Conservation (phyloP, 2,329 filamentous ascomycete genomes). For the Cladosporium sp. region DNA sequence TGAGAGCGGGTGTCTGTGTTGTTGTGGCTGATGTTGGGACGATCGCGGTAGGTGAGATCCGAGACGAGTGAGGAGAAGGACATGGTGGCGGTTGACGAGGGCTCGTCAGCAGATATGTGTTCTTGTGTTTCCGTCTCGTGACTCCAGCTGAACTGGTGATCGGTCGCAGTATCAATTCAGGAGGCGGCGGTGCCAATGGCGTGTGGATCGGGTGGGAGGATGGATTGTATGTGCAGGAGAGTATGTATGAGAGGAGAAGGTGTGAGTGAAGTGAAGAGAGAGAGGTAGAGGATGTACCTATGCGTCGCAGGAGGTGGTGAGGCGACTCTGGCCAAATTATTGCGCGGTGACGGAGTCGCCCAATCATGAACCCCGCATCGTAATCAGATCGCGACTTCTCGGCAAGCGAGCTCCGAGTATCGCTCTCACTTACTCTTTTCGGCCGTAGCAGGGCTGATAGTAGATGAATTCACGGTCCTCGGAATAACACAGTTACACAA, state of each 20-base stretch:
- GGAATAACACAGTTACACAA: not conserved
- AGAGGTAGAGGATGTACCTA: not conserved
- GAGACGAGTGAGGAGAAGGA: slow-evolving; percentile 52
- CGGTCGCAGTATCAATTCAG: not conserved
- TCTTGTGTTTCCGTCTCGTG: not conserved
- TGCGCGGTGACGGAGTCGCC: slow-evolving; percentile 2
- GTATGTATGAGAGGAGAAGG: not conserved
- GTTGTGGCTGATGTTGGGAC: slow-evolving; percentile 39
- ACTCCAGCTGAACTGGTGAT: not conserved
- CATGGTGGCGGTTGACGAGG: slow-evolving; percentile 31
- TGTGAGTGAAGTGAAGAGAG: not conserved
- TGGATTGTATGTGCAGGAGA: not conserved
- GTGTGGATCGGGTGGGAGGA: not conserved
- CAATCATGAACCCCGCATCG: not conserved
- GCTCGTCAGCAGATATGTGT: too few species aligned
- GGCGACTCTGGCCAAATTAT: slow-evolving; percentile 10
- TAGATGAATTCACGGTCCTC: not conserved
- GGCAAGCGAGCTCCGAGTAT: not conserved
- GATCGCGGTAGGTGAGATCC: slow-evolving; percentile 48
- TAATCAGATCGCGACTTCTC: not conserved
- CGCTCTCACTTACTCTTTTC: not conserved
- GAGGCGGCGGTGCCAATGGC: not conserved
- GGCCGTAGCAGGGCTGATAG: not conserved
- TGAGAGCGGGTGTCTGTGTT: slow-evolving; percentile 44
- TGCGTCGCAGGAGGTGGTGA: not conserved